Conservation (phyloP, 306 rosid species). For the Trifolium subterraneum region DNA sequence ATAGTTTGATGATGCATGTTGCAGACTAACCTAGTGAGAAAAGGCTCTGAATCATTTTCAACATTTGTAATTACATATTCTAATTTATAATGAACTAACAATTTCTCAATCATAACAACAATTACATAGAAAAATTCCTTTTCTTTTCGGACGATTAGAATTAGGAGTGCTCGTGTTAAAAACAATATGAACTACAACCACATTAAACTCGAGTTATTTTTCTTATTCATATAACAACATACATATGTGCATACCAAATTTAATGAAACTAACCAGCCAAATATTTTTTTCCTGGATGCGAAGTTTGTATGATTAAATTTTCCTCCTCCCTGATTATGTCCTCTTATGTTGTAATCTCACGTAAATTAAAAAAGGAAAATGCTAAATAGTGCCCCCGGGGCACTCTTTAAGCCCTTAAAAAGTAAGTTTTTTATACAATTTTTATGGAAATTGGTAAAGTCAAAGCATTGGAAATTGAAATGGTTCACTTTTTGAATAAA, state of each 20-base stretch:
- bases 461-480: too few species aligned
- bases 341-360: not conserved
- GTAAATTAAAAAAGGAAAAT: not conserved
- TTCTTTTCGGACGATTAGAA: slow-evolving; percentile 2
- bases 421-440: too few species aligned
- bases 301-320: not conserved
- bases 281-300: not conserved
- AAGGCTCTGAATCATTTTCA: not conserved
- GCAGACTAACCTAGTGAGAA: not conserved
- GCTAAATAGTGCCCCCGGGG: too few species aligned
- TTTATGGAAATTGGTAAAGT: too few species aligned
- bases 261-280: not conserved
- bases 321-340: not conserved
- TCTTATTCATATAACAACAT: not conserved
- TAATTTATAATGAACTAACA: not conserved
- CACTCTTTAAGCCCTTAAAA: too few species aligned
- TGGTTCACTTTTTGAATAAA: too few species aligned
- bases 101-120: slow-evolving; percentile 21
- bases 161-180: slow-evolving; percentile 5
- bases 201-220: not conserved
- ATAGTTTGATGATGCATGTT: not conserved
- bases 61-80: not conserved
- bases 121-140: not conserved
- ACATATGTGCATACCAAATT: slow-evolving; percentile 2
- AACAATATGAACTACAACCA: slow-evolving; percentile 7